Base-by-base conservation (phyloP, 441 rosid genomes). In the Erodium chrysanthum region DNA sequence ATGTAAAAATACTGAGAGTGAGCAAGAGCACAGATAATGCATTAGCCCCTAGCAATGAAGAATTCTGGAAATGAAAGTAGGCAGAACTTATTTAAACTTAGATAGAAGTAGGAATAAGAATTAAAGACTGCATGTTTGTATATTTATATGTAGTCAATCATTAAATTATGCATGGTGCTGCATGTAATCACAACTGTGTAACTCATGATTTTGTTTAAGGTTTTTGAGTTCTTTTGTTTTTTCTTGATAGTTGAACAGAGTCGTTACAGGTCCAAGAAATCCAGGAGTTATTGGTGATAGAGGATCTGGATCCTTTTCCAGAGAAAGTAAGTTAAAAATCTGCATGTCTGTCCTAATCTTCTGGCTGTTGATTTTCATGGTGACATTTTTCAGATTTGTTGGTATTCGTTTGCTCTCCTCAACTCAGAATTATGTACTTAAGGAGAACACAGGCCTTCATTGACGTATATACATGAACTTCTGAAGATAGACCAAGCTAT, bases 181-280 rank as follows among this genome's bases (percentile, higher is more conserved):
- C 48, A 9, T 42, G 14, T 42, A 42, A 42, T 42, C 48, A 42
- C 33, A 29, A 29, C 33, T 29, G 33, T 29, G 2, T 40, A 40
- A 40, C 46, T 40, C 46, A 10, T 40, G 46, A 40, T 40, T 40
- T 40, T 40, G 46, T 40, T 40, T 40, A 11, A 40, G 46, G 46
- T 8, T 40, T 40, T 40, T 40, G 52, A 46, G 14, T 2, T 46
- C 17, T 46, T 46, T 46, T 46, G 50, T 46, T 46, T 46, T 46
- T 52, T 77, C 10, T 68, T 76, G 21, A 73, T 85, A 93, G 98
- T 78, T 94, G 84, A 94, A 91, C 79, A 84, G 96, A 78, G 87
- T 80, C 78, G 96, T 94, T 17, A 78, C 90, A 0, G 97, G 98
- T 61, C 97, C 97, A 64, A 86, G 86, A 78, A 85, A 89, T 79